Base-by-base conservation (phyloP, 108 stramenopile species). In the Nannochloropsis salina region DNA sequence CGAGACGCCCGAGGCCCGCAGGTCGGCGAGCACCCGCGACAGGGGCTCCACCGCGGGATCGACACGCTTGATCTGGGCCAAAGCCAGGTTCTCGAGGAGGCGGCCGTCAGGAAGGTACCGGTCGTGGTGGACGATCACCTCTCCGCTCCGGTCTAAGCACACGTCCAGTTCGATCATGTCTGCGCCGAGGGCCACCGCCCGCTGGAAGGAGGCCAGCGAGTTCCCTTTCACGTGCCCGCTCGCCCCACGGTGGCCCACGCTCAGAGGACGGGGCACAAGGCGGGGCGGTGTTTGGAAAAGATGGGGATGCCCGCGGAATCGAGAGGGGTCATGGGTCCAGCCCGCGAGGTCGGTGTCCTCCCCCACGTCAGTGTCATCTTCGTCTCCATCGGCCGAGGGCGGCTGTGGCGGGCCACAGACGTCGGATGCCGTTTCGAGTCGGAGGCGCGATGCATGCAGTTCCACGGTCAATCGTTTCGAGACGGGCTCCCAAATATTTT, bases 161-260 rank as follows among this genome's bases (percentile, higher is more conserved):
- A 74, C 61, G 61, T 74, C 61, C 61, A 74, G n/a, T n/a, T 74
- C 61, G n/a, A 74, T 74, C 61, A 74, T 74, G n/a, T 74, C 61
- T n/a, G 61, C 61, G 61, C 61, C 61, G 20, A 74, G n/a, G 61
- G 61, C 61, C 15, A 74, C 61, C 0, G 61, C 61, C 15, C n/a
- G 61, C 20, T 74, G 61, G 61, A 74, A 74, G 8, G 61, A 74
- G 6, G 61, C 61, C 61, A 74, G 6, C n/a, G 61, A 74, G 6
- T 74, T 74, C 6, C 61, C 61, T 74, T 74, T 15, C 61, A 74
- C 20, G 6, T 74, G 61, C 61, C 61, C 61, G n/a, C 61, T n/a
- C 61, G 61, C 61, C 61, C 61, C 61, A 15, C 61, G 61, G n/a
- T 74, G 61, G n/a, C 61, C 61, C 61, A 74, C 61, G 8, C 20